Conservation (phyloP, 75 land plant species). For the Sequoia sempervirens region DNA sequence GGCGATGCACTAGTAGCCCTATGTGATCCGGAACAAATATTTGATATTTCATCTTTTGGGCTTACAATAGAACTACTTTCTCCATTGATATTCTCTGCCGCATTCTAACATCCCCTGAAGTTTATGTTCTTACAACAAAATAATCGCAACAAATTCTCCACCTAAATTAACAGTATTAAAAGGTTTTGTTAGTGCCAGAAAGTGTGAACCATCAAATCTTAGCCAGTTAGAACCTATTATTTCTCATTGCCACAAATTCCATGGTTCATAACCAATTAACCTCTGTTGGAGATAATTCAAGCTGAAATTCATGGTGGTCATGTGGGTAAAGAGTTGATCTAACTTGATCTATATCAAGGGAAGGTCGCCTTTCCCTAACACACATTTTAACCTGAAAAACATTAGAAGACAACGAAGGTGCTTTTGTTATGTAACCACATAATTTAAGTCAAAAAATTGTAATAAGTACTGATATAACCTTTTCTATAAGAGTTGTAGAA, state of each 20-base stretch:
- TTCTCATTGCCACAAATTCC: too few relatives aligned
- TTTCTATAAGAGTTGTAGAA: not conserved
- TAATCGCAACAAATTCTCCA: not conserved
- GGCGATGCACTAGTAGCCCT: not conserved
- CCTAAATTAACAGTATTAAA: not conserved
- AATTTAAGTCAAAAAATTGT: too few relatives aligned
- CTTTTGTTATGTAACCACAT: too few relatives aligned
- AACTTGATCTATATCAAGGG: too few relatives aligned
- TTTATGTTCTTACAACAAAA: not conserved
- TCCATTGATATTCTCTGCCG: not conserved
- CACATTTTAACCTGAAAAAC: too few relatives aligned
- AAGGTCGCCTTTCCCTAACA: too few relatives aligned
- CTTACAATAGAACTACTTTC: not conserved
- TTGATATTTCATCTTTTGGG: not conserved
- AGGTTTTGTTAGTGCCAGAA: not conserved
- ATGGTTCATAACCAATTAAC: conserved; percentile 2
- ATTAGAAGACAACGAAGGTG: too few relatives aligned
- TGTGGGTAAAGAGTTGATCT: too few relatives aligned
- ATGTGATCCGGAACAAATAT: not conserved
- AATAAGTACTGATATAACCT: too few relatives aligned
- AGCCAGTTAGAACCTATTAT: not conserved
- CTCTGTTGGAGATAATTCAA: conserved; percentile 13
- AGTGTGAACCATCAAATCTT: not conserved
- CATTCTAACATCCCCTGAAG: not conserved
- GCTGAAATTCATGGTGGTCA: too few relatives aligned